Evolutionary conservation across 495 filamentous ascomycete genomes (phyloP).

Genomic region (Platismatia glauca): DNA sequence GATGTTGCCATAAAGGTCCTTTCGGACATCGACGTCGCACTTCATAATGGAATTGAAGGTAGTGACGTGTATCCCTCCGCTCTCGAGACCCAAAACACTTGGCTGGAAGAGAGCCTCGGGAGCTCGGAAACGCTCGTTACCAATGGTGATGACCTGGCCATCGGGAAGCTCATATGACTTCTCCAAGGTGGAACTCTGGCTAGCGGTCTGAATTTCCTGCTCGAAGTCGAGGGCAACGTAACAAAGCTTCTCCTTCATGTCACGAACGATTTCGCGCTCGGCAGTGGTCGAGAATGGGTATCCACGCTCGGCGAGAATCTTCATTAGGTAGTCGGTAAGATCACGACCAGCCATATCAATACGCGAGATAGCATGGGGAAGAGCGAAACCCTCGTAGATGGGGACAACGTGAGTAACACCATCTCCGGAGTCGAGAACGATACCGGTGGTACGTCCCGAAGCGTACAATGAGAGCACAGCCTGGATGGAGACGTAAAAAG

Average conservation of each 20-base stretch:
- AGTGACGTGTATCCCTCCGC: constrained; percentile 97
- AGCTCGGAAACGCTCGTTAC: constrained; percentile 99
- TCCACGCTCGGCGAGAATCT: constrained; percentile 97
- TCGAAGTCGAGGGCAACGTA: constrained; percentile 99
- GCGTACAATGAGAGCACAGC: constrained; percentile 98
- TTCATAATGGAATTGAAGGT: constrained; percentile 99
- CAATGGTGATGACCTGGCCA: constrained; percentile 99
- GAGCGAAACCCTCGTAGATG: constrained; percentile 99
- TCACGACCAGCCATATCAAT: constrained; percentile 99
- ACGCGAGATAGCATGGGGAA: constrained; percentile 98
- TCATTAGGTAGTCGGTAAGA: constrained; percentile 99
- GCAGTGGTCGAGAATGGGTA: constrained; percentile 99
- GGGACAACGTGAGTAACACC: constrained; percentile 99
- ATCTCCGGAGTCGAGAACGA: constrained; percentile 98
- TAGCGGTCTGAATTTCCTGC: constrained; percentile 99
- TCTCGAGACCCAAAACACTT: constrained; percentile 93
- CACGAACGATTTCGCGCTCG: constrained; percentile 99
- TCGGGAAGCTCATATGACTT: constrained; percentile 99
- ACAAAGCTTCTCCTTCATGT: constrained; percentile 99
- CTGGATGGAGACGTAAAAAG: constrained; percentile 99
- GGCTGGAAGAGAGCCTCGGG: constrained; percentile 99
- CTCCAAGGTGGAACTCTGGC: constrained; percentile 95
- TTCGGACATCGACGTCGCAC: constrained; percentile 99
- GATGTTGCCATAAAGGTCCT: constrained; percentile 99
- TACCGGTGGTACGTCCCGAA: constrained; percentile 99